Conservation (phyloP, 148 eudicot genomes). For the Limonium bicolor region DNA sequence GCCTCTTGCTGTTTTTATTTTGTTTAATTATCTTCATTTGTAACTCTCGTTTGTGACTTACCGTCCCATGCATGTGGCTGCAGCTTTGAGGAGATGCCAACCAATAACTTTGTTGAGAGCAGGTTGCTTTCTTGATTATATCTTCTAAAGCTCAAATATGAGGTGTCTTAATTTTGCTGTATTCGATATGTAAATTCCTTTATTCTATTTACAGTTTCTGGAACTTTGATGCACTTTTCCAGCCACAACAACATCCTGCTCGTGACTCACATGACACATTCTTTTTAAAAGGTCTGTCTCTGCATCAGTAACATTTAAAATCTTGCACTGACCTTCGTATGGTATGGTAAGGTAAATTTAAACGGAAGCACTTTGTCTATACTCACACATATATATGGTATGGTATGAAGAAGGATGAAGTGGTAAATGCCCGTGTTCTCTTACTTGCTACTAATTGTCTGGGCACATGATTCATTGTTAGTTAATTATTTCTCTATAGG, state of each 20-base stretch:
- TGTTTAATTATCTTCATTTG: background rate
- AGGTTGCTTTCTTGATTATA: conserved; percentile 26
- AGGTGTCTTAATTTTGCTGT: background rate
- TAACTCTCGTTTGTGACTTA: background rate
- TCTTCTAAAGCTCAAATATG: background rate
- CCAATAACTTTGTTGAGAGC: conserved; percentile 85
- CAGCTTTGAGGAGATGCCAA: conserved; percentile 99
- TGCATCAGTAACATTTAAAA: too few relatives aligned
- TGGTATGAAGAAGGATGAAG: too few relatives aligned
- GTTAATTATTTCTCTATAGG: too few relatives aligned
- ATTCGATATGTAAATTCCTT: background rate
- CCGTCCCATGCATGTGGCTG: background rate
- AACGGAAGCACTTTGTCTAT: too few relatives aligned
- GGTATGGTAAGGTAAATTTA: too few relatives aligned
- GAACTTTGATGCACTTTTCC: conserved; percentile 91
- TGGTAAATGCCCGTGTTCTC: too few relatives aligned
- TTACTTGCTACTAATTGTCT: too few relatives aligned
- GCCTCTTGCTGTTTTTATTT: background rate
- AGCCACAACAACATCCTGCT: conserved; percentile 97
- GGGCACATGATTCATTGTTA: too few relatives aligned
- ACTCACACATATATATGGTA: too few relatives aligned
- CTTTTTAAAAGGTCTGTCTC: conserved; percentile 56
- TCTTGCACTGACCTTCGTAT: too few relatives aligned
- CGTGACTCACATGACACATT: conserved; percentile 98
- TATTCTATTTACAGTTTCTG: conserved; percentile 56